Percentiles rank a stretch among this genome's conserved stretches.
These are phyloP conservation scores for Blastocystis sp. DNA, from an alignment of 352 stramenopile genomes.

Conservation along the genomic window DNA sequence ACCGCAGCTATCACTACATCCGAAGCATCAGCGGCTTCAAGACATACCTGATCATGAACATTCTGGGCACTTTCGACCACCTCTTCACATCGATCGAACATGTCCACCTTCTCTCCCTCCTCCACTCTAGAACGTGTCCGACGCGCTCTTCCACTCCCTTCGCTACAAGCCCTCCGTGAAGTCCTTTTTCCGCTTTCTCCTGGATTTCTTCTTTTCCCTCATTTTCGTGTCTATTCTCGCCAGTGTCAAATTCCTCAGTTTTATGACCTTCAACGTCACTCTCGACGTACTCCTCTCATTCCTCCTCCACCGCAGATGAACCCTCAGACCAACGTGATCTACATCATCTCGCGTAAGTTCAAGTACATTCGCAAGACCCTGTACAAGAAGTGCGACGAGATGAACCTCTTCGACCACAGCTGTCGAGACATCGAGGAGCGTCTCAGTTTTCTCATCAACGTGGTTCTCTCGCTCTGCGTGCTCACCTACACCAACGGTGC, in stretches of 20 bases:
- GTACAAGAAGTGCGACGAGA: conserved; percentile 52
- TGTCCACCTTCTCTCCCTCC: background rate
- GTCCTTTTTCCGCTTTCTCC: background rate
- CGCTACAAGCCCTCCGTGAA: background rate
- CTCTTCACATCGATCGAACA: conserved; percentile 43
- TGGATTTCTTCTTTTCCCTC: conserved; percentile 4
- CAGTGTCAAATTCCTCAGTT: conserved; percentile 1
- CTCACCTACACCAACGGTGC: conserved; percentile 5
- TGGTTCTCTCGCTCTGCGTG: background rate
- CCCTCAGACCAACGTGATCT: conserved; percentile 35
- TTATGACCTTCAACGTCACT: conserved; percentile 39
- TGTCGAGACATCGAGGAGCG: conserved; percentile 10
- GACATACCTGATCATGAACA: conserved; percentile 44
- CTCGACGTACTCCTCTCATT: background rate
- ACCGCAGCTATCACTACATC: conserved; percentile 34
- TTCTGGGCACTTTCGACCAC: conserved; percentile 34
- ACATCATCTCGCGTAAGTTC: conserved; percentile 26
- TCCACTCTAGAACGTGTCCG: conserved; percentile 7
- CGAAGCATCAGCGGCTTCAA: conserved; percentile 46
- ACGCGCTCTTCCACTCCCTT: conserved; percentile 17
- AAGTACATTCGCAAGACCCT: conserved; percentile 33
- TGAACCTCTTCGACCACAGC: conserved; percentile 35
- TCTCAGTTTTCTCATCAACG: background rate
- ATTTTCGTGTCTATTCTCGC: conserved; percentile 4
- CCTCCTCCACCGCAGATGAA: conserved; percentile 12